Evolutionary conservation across 148 eudicot genomes (phyloP).

Genomic region (Rhododendron williamsianum): DNA sequence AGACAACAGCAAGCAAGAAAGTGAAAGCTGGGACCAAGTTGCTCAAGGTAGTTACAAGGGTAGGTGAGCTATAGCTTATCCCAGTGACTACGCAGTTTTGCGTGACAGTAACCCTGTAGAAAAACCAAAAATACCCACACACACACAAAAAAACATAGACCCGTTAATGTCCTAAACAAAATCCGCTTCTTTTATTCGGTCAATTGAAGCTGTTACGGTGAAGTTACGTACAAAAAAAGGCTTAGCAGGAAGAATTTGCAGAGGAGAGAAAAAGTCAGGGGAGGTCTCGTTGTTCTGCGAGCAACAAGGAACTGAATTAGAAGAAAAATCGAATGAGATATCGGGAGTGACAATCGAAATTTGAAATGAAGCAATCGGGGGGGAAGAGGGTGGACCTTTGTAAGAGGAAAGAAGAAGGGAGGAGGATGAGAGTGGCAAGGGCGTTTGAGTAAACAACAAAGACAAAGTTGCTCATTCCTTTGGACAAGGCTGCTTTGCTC

Average conservation of each 20-base stretch:
- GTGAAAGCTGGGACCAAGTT: slow-evolving; percentile 51
- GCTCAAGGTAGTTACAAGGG: slow-evolving; percentile 45
- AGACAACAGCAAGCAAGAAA: slow-evolving; percentile 46
- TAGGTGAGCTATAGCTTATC: slow-evolving; percentile 47
- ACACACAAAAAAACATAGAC: neutral
- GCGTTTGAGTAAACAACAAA: slow-evolving; percentile 44
- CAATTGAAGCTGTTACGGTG: neutral
- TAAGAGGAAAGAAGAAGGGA: slow-evolving; percentile 26
- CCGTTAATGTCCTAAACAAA: slow-evolving; percentile 3
- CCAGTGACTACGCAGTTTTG: slow-evolving; percentile 41
- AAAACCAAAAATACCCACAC: neutral
- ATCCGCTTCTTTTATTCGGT: neutral
- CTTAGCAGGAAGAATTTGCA: slow-evolving; percentile 38
- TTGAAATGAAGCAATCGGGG: no score
- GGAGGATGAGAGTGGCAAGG: slow-evolving; percentile 35
- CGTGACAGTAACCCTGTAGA: slow-evolving; percentile 25
- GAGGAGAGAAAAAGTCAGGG: slow-evolving; percentile 26
- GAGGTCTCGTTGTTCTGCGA: slow-evolving; percentile 23
- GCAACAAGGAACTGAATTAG: neutral
- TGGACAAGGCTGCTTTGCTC: slow-evolving; percentile 45
- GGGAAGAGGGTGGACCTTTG: slow-evolving; percentile 10
- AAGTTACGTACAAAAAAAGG: slow-evolving; percentile 20
- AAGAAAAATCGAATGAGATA: neutral
- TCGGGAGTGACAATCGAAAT: no score
- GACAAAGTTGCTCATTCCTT: slow-evolving; percentile 34